phyloP scores from a whole-genome alignment of 1,284 basidiomycete genomes.

The Fomitiporia mediterranea region DNA sequence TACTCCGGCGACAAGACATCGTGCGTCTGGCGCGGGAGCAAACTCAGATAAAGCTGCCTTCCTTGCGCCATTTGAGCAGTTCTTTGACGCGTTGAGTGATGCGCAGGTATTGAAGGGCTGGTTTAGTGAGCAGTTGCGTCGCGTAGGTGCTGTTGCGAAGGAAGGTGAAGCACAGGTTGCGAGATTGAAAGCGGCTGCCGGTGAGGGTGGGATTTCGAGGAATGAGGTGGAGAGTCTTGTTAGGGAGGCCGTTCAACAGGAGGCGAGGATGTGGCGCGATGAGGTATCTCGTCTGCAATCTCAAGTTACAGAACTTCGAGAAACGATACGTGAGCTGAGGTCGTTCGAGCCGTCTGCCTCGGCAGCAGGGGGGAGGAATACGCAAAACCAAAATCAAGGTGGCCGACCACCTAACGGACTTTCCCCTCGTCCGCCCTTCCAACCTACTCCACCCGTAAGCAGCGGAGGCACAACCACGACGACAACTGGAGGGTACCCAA shows the following conservation, averaged over 20 bases:
- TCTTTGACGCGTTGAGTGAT: constrained; percentile 75
- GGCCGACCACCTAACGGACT: background rate
- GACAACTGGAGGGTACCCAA: background rate
- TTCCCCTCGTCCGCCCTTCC: background rate
- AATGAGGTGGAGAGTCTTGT: constrained; percentile 16
- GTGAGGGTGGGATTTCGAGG: background rate
- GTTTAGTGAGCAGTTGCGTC: constrained; percentile 59
- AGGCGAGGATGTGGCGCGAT: constrained; percentile 46
- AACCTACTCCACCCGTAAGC: background rate
- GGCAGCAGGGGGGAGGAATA: background rate
- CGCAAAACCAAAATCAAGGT: no score
- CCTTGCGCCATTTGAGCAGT: constrained; percentile 69
- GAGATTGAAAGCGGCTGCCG: constrained; percentile 40
- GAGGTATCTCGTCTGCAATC: constrained; percentile 54
- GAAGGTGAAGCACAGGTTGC: constrained; percentile 51
- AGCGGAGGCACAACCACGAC: background rate
- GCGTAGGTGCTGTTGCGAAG: constrained; percentile 28
- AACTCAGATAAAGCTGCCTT: constrained; percentile 56
- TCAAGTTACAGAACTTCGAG: constrained; percentile 55
- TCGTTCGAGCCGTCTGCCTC: background rate
- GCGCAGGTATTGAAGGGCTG: constrained; percentile 67
- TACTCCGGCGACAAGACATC: constrained; percentile 18
- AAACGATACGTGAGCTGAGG: background rate
- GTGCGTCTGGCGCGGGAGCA: constrained; percentile 21
- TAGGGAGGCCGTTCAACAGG: constrained; percentile 45